A percentile compares a stretch with the other conserved stretches of the same genome.
phyloP scores from a whole-genome alignment of 1,284 basidiomycete genomes.

The Xerocomus subilludens region DNA sequence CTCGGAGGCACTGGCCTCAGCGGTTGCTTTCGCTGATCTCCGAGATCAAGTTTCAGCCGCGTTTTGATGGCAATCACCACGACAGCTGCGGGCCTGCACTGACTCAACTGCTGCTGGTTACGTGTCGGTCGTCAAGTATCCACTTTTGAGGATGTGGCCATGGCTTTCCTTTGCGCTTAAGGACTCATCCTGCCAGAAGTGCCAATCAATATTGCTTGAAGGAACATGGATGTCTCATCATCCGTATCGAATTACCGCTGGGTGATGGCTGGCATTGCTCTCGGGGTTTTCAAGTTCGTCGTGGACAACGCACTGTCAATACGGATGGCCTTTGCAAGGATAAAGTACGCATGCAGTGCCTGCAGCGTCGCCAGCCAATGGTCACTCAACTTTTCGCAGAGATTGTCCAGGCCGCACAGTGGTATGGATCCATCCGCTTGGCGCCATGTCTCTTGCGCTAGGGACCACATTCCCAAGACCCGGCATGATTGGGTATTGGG shows the following conservation, averaged over 20 bases:
- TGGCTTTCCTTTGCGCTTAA: no score
- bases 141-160: no score
- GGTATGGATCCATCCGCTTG: conserved; percentile 54
- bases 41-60: no score
- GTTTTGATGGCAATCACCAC: no score
- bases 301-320: conserved; percentile 33
- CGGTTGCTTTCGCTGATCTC: no score
- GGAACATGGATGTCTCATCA: conserved; percentile 30
- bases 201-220: not conserved
- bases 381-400: conserved; percentile 26
- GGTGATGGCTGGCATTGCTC: conserved; percentile 20
- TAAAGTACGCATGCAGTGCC: conserved; percentile 37
- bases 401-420: conserved; percentile 38
- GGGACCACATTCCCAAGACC: conserved; percentile 52
- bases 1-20: no score
- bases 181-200: no score
- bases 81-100: no score
- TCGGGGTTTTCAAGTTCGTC: conserved; percentile 29
- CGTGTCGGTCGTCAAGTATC: no score
- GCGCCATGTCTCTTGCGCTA: conserved; percentile 40
- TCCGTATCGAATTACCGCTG: conserved; percentile 28
- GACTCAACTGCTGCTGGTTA: no score
- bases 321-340: conserved; percentile 37
- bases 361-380: not conserved
- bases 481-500: conserved; percentile 51